These are phyloP conservation scores for Fusarium sp. DNA, from an alignment of 2,329 filamentous ascomycete genomes.

Conservation along the genomic window DNA sequence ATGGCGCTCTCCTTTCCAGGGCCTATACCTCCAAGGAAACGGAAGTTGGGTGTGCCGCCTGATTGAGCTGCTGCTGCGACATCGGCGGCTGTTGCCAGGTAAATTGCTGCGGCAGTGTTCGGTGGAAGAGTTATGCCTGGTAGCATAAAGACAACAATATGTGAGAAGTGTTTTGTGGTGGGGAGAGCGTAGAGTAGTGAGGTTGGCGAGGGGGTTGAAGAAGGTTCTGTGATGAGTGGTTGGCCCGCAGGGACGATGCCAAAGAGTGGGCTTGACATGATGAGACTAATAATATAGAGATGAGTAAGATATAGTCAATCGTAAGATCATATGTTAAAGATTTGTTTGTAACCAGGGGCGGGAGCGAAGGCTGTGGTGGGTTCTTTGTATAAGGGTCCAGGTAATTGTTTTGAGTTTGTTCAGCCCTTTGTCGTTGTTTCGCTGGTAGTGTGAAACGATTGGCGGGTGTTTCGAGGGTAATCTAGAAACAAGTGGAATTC, in stretches of 20 bases:
- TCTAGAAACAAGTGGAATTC: conserved; percentile 37
- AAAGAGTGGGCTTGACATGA: conserved; percentile 57
- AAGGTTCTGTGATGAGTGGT: conserved; percentile 66
- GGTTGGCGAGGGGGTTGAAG: conserved; percentile 63
- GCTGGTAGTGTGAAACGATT: conserved; percentile 38
- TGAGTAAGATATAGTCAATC: not conserved
- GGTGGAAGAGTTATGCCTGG: conserved; percentile 80
- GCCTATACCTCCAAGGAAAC: conserved; percentile 88
- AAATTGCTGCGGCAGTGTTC: conserved; percentile 87
- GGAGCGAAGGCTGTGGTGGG: not conserved
- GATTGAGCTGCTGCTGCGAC: conserved; percentile 54
- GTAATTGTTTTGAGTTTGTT: conserved; percentile 23
- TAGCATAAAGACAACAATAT: conserved; percentile 90
- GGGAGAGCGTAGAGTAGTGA: conserved; percentile 68
- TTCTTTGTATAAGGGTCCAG: conserved; percentile 2
- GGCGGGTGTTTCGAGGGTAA: conserved; percentile 30
- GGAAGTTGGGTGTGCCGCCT: conserved; percentile 70
- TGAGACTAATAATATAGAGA: not conserved
- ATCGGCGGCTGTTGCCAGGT: conserved; percentile 71
- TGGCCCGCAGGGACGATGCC: conserved; percentile 71
- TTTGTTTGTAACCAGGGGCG: not conserved
- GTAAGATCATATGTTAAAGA: not conserved
- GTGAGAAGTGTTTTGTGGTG: conserved; percentile 71
- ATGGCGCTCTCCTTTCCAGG: conserved; percentile 92
- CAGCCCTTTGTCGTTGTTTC: conserved; percentile 22